Percentiles rank a stretch among this genome's conserved stretches.
These are phyloP conservation scores for Colletotrichum euphorbiae DNA, from an alignment of 2,329 filamentous ascomycete genomes.

Conservation along the genomic window DNA sequence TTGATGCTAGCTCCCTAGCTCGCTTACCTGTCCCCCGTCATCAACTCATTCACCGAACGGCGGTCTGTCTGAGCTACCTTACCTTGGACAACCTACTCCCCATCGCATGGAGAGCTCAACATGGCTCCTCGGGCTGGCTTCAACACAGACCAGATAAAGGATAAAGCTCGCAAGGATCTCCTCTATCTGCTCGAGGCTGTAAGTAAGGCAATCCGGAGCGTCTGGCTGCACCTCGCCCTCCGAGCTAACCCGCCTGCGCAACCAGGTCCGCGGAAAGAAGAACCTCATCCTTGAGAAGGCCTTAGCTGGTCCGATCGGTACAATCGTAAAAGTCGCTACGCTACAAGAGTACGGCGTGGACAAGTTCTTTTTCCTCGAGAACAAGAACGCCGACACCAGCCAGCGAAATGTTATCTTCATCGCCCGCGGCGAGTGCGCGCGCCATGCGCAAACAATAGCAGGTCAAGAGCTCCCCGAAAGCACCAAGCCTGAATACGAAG, in stretches of 20 bases:
- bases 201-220: constrained; percentile 60
- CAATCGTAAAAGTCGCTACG: constrained; percentile 94
- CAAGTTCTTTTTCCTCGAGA: constrained; percentile 97
- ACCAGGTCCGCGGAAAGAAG: constrained; percentile 96
- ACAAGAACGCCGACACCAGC: constrained; percentile 92
- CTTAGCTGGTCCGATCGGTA: constrained; percentile 87
- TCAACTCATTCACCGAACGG: constrained; percentile 21
- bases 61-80: constrained; percentile 31
- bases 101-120: constrained; percentile 62
- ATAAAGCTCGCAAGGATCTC: constrained; percentile 88
- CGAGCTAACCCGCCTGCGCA: constrained; percentile 20
- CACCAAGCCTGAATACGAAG: no score
- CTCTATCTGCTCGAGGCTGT: constrained; percentile 94
- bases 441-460: constrained; percentile 86
- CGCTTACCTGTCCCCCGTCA: not conserved
- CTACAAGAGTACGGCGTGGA: constrained; percentile 98
- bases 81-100: constrained; percentile 9
- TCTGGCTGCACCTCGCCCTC: constrained; percentile 7
- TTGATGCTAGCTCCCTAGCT: constrained; percentile 21
- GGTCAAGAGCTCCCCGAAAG: constrained; percentile 67
- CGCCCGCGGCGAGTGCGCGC: constrained; percentile 88
- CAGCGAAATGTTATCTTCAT: constrained; percentile 97
- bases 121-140: constrained; percentile 80
- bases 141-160: constrained; percentile 79
- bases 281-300: constrained; percentile 94